Evolutionary conservation across 2,329 filamentous ascomycete species (phyloP).

Genomic region (Microcera coccophila): DNA sequence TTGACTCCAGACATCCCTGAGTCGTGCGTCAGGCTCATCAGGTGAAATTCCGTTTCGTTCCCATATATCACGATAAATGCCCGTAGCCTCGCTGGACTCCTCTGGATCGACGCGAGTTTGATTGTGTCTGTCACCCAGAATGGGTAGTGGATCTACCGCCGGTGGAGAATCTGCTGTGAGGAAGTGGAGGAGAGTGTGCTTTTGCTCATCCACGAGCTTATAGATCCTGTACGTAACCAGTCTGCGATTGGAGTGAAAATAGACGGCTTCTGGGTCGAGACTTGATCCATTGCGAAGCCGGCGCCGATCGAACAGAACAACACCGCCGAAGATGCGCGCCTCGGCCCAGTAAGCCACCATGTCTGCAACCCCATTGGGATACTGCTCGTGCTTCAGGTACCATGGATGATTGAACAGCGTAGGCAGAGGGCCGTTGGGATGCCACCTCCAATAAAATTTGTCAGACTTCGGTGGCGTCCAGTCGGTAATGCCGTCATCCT

Average conservation of each 20-base stretch:
- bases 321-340: slow-evolving; percentile 27
- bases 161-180: slow-evolving; percentile 7
- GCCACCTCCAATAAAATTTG: not conserved
- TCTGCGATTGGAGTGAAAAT: slow-evolving; percentile 17
- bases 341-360: slow-evolving; percentile 28
- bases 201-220: slow-evolving; percentile 21
- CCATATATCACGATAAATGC: slow-evolving; percentile 14
- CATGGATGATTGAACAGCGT: slow-evolving; percentile 26
- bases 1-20: not conserved
- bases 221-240: slow-evolving; percentile 22
- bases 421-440: slow-evolving; percentile 14
- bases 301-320: slow-evolving; percentile 26
- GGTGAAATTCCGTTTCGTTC: slow-evolving; percentile 5
- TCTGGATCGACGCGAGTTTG: slow-evolving; percentile 9
- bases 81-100: slow-evolving; percentile 8
- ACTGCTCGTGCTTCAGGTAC: slow-evolving; percentile 22
- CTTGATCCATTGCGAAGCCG: not conserved
- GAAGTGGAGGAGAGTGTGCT: slow-evolving; percentile 20
- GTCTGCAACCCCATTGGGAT: slow-evolving; percentile 16
- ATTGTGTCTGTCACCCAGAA: slow-evolving; percentile 3
- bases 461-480: slow-evolving; percentile 21
- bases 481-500: slow-evolving; percentile 18
- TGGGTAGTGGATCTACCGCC: slow-evolving; percentile 1
- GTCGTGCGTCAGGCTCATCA: not conserved
- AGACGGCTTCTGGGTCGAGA: slow-evolving; percentile 10